Base-by-base conservation (phyloP, 2,329 filamentous ascomycete genomes). In the Aspergillus cejpii region DNA sequence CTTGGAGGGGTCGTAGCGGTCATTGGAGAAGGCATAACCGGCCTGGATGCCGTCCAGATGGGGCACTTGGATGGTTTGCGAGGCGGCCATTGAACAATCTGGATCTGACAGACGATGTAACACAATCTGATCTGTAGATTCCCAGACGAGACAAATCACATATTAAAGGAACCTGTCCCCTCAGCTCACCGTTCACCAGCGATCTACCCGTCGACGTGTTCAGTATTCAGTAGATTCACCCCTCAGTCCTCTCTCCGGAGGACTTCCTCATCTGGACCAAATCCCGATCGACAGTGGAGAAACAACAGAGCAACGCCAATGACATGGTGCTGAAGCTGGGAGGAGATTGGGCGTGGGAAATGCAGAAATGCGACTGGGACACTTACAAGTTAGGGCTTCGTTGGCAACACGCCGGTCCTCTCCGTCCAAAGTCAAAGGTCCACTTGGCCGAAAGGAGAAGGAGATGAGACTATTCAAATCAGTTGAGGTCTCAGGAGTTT, bases 1-100 rank as follows among this genome's bases (percentile, higher is more conserved):
- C 53, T 77, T 77, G 24, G 62, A 58, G 3, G 71, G 56, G 62
- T 82, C 75, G 28, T 61, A 63, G 45, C 73, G 65, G 24, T 51
- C 38, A 10, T 65, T 63, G 44, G 70, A 61, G 56, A 73, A 68
- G 42, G 71, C 67, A 54, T 76, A 77, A 19, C 67, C 69, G 29
- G 66, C 74, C 7, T 68, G 62, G 47, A 72, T 75, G 52, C 74
- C 74, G 28, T 72, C 72, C 3, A 77, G 63, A 53, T 76, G 74
- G 31, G 74, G 66, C 33, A 77, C 72, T 3, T 61, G 56, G 37
- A 76, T 58, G 3, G 64, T 66, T 42, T 60, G 50, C 2, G 52
- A 56, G n/a, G 49, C 54, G 2, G 54, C 36, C 57, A 62, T 33
- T 20, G 3, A 8, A 15, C 14, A 7, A 3, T 8, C n/a, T 31